These are phyloP conservation scores for Stephanodiscus triporus DNA, from an alignment of 108 stramenopile species.

Conservation along the genomic window DNA sequence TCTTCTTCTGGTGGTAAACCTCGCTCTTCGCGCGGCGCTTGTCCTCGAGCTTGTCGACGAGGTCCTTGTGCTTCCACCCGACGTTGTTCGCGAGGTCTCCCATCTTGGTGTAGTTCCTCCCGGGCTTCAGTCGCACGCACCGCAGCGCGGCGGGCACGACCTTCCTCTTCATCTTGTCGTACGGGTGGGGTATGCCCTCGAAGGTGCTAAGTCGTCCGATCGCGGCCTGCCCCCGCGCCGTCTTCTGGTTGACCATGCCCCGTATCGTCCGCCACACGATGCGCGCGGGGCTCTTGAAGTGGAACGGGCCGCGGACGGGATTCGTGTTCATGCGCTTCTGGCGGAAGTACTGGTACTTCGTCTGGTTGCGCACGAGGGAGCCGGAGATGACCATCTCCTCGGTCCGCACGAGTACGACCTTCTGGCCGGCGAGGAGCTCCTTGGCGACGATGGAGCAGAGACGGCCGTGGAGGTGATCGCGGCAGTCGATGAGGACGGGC, in stretches of 20 bases:
- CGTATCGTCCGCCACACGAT: constrained; percentile 99
- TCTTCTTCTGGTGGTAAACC: constrained; percentile 96
- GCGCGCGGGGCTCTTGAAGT: constrained; percentile 95
- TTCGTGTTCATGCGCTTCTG: constrained; percentile 98
- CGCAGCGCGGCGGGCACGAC: constrained; percentile 98
- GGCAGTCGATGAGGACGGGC: constrained; percentile 93
- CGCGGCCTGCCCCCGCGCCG: constrained; percentile 93
- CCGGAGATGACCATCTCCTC: constrained; percentile 98
- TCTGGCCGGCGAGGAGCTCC: constrained; percentile 98
- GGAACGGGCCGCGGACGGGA: constrained; percentile 94
- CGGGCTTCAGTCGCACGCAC: constrained; percentile 90
- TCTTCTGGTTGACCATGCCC: constrained; percentile 99
- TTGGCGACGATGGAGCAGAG: constrained; percentile 98
- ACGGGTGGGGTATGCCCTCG: constrained; percentile 99
- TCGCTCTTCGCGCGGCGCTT: constrained; percentile 94
- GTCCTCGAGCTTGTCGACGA: constrained; percentile 88
- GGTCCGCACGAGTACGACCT: constrained; percentile 96
- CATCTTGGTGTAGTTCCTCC: constrained; percentile 92
- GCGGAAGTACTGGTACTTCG: constrained; percentile 98
- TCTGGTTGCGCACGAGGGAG: constrained; percentile 91
- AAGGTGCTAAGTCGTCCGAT: constrained; percentile 94
- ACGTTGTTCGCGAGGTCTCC: constrained; percentile 92
- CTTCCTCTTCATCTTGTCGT: constrained; percentile 98
- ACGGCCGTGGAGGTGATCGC: constrained; percentile 99
- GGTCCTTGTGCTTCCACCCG: constrained; percentile 98